Base-by-base conservation (phyloP, 2,329 filamentous ascomycete species). In the Rutstroemia sp. region DNA sequence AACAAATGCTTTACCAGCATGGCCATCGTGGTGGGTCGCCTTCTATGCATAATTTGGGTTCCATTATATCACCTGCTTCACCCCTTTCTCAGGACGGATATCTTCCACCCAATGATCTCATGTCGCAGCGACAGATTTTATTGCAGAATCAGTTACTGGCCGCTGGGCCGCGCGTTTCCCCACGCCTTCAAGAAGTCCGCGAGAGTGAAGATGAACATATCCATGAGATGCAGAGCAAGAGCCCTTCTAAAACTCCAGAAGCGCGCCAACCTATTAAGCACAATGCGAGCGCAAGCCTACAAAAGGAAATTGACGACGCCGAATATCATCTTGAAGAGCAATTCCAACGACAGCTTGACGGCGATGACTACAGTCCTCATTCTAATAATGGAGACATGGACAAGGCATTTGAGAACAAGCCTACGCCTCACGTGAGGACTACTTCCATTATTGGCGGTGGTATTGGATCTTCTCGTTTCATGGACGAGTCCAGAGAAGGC, bases 301-400 rank as follows among this genome's bases (percentile, higher is more conserved):
- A 96, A 69, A 86, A 86, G 60, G 90, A 94, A 63, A 86, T 95
- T 56, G 87, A 94, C 50, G 88, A 92, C 66, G 86, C 88, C 4
- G 89, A 95, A 65, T 92, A 94, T 67, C 89, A 92, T 65, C 72
- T 94, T 59, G 88, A 92, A 68, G 84, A 91, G 68, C 85, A 89
- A 59, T 83, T 92, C 60, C 84, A 89, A 52, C 85, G 87, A 54
- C 86, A 92, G 66, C 76, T 92, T 49, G 87, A 92, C 58, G 86
- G 91, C 63, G 86, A 88, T 55, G 87, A 90, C 62, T 87, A 89
- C 67, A 88, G 83, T 65, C 86, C 85, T 2, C 83, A 85, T 58
- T 71, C 69, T 30, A 69, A 69, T 27, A 67, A 70, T 55, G 66
- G 58, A 10, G 65, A 62, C 37, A 64, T 63, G 52, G 59, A 61